phyloP scores from a whole-genome alignment of 305 asterid species.

The Fraxinus albicans region DNA sequence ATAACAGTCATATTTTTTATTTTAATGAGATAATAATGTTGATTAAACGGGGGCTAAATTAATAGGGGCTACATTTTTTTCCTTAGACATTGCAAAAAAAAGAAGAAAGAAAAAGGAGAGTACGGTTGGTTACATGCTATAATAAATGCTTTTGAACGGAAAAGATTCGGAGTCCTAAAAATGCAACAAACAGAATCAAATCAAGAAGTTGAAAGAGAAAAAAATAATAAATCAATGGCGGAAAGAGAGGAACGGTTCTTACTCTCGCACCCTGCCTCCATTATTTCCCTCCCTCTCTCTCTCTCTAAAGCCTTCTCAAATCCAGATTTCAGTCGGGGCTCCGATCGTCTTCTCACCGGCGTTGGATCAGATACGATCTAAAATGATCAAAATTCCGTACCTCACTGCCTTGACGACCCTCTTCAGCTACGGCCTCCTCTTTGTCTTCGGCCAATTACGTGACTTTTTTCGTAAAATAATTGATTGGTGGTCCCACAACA shows the following conservation, averaged over 20 bases:
- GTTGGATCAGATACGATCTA: constrained; percentile 39
- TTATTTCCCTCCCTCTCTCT: constrained; percentile 1
- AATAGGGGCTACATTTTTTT: no score
- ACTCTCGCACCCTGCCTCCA: not conserved
- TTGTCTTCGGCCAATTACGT: constrained; percentile 91
- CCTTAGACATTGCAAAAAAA: no score
- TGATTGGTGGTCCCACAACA: constrained; percentile 78
- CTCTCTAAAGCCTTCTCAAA: constrained; percentile 8
- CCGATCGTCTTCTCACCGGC: constrained; percentile 30
- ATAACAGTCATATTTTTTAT: no score
- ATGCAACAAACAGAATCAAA: not conserved
- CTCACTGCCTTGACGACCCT: constrained; percentile 90
- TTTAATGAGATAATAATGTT: no score
- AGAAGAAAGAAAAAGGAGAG: no score
- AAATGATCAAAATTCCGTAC: constrained; percentile 92
- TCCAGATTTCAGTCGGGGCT: constrained; percentile 35
- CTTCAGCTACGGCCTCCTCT: constrained; percentile 97
- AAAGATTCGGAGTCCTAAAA: not conserved
- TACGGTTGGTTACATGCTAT: no score
- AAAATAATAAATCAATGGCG: constrained; percentile 2
- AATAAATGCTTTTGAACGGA: not conserved
- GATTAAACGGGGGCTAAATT: no score
- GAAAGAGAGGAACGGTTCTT: constrained; percentile 18
- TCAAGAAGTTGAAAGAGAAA: not conserved
- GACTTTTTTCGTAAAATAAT: constrained; percentile 76